Conservation (phyloP, 352 stramenopile genomes). For the Globisporangium okanoganense region DNA sequence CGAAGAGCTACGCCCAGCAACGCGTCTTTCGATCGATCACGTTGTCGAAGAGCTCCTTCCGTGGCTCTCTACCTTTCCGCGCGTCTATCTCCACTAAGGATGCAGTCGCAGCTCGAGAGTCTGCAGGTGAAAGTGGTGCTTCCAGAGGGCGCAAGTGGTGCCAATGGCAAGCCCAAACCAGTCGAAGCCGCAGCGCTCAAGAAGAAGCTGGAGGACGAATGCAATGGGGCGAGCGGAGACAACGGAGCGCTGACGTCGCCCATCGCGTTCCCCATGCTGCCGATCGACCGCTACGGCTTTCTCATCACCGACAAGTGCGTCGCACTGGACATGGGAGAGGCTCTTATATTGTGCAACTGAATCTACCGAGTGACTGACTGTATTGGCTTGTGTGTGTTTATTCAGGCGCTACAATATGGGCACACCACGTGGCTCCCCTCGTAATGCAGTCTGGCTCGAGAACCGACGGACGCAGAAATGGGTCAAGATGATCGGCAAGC, state of each 20-base stretch:
- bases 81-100: neutral
- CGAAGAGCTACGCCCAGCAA: slow-evolving; percentile 2
- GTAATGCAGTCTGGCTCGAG: slow-evolving; percentile 60
- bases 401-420: slow-evolving; percentile 43
- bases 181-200: slow-evolving; percentile 11
- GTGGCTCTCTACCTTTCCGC: neutral
- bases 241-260: slow-evolving; percentile 8
- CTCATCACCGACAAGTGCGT: slow-evolving; percentile 68
- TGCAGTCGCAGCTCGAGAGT: slow-evolving; percentile 16
- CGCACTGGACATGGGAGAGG: neutral
- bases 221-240: neutral
- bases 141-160: slow-evolving; percentile 2
- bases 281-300: slow-evolving; percentile 73
- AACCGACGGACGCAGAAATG: slow-evolving; percentile 76
- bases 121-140: slow-evolving; percentile 5
- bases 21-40: neutral
- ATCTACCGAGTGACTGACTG: too few species aligned
- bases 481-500: slow-evolving; percentile 78
- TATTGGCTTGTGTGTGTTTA: neutral
- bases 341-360: too few species aligned
- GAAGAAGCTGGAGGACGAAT: slow-evolving; percentile 19
- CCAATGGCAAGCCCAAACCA: neutral
- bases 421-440: slow-evolving; percentile 17
- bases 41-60: neutral
- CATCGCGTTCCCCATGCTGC: slow-evolving; percentile 46